Conservation (phyloP, 768 basidiomycete species). For the Lactarius trivialis region DNA sequence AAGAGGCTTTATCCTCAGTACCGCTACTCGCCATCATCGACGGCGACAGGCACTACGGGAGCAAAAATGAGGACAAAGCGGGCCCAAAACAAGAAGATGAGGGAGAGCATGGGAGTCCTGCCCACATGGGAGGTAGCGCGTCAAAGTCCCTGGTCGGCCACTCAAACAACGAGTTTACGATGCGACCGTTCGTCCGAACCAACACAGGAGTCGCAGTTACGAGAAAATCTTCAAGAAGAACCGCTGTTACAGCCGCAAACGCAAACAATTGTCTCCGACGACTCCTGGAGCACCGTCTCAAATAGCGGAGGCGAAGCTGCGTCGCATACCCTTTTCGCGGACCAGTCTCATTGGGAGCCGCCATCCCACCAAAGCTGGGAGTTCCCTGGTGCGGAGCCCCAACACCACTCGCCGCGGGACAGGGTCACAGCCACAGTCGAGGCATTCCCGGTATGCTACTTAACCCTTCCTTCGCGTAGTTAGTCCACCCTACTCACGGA, state of each 20-base stretch:
- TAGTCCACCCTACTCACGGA: background rate
- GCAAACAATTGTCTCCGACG: background rate
- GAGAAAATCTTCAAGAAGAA: background rate
- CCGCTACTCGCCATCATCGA: conserved; percentile 16
- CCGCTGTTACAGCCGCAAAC: background rate
- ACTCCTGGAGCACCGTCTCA: background rate
- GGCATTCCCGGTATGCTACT: background rate
- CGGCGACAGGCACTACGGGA: background rate
- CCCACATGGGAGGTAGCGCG: conserved; percentile 3
- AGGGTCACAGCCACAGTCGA: background rate
- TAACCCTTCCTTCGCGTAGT: background rate
- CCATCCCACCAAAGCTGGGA: conserved; percentile 6
- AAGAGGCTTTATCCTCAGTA: conserved; percentile 34
- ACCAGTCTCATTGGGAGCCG: background rate
- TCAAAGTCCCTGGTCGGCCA: background rate
- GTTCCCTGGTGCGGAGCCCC: background rate
- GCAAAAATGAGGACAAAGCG: conserved; percentile 3
- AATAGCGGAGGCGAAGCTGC: background rate
- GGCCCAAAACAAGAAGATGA: conserved; percentile 1
- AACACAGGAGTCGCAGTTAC: background rate
- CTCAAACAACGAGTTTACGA: background rate
- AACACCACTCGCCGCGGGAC: background rate
- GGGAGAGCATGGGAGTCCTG: conserved; percentile 13
- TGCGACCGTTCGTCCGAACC: background rate
- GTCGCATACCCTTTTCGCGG: background rate